Conservation (phyloP, 768 basidiomycete species). For the Porphyrellus cyaneotinctus region DNA sequence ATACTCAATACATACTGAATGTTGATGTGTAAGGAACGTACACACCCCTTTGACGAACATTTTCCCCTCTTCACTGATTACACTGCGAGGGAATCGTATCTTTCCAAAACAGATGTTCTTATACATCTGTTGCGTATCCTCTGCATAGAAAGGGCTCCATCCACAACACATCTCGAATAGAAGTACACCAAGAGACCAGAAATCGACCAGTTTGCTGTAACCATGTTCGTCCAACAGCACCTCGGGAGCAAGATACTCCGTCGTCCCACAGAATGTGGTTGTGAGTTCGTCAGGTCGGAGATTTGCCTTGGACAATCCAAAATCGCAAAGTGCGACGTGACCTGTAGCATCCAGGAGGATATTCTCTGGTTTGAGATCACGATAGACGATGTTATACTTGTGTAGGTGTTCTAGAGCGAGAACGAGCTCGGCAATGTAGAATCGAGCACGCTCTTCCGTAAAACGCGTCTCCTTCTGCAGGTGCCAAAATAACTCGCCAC, state of each 20-base stretch:
- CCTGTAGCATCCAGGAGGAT: conserved; percentile 97
- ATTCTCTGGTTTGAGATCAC: conserved; percentile 98
- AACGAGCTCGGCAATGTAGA: conserved; percentile 95
- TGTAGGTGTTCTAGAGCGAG: conserved; percentile 95
- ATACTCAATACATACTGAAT: conserved; percentile 13
- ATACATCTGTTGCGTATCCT: conserved; percentile 99
- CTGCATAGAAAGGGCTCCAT: conserved; percentile 99
- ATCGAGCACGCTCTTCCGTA: conserved; percentile 86
- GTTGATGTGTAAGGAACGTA: conserved; percentile 20
- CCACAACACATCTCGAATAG: conserved; percentile 99
- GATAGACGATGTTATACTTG: conserved; percentile 94
- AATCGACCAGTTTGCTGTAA: conserved; percentile 97
- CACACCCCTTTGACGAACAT: conserved; percentile 97
- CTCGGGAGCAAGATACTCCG: conserved; percentile 97
- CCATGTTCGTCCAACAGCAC: conserved; percentile 98
- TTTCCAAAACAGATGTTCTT: conserved; percentile 98
- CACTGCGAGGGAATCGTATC: conserved; percentile 95
- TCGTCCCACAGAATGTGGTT: conserved; percentile 99
- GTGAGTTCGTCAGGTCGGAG: conserved; percentile 90
- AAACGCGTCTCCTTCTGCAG: conserved; percentile 94
- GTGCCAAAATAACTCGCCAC: conserved; percentile 98
- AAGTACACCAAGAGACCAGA: conserved; percentile 94
- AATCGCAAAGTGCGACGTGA: conserved; percentile 97
- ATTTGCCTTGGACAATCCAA: conserved; percentile 96
- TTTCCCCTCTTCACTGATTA: conserved; percentile 97